Evolutionary conservation across 257 asterid genomes (phyloP), one percentile per base, ranked within the genome.

Genomic region (Rauvolfia tetraphylla): DNA sequence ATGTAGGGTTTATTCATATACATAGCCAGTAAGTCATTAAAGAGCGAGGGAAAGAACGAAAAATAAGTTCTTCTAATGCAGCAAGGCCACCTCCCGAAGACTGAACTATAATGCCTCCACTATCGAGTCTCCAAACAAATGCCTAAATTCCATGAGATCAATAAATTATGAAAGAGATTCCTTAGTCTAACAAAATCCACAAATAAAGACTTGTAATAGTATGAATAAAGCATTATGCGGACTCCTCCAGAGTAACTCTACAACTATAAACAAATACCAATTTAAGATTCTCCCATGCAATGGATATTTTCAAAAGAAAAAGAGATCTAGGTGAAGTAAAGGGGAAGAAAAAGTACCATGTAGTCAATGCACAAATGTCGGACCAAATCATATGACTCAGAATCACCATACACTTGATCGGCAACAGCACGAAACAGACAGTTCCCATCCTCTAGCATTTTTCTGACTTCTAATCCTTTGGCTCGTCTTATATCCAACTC

Each of bases 291-390:
- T 22, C 25, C 29, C 3, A 8, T 20, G 15, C 20, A 25, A 6
- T 53, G 59, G 46, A 44, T 70, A 79, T 62, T 65, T 41, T 39
- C 31, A 71, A 41, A 76, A 74, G 57, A 73, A 70, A 62, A 39
- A 71, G 27, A 23, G 3, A 75, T 11, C 22, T 23, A 76, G 63
- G 57, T 25, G 31, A 65, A 33, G n/a, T 20, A 25, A 31, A 61
- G 72, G 18, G 23, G 20, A 31, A 51, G 72, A 53, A 46, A 85
- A 29, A 23, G 36, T 95, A 95, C 99, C 99, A 95, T 91, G 86
- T 95, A 95, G 82, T 95, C 99, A 63, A 95, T 91, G 93, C 97
- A 95, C 97, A 95, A 87, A 91, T 95, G 99, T 87, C 99, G 91
- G 81, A 86, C 97, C 95, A 87, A 81, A 87, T 90, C 97, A 84